Percentiles rank a stretch among this genome's conserved stretches.
These are phyloP conservation scores for Cercospora berteroae DNA, from an alignment of 2,329 filamentous ascomycete genomes.

Conservation along the genomic window DNA sequence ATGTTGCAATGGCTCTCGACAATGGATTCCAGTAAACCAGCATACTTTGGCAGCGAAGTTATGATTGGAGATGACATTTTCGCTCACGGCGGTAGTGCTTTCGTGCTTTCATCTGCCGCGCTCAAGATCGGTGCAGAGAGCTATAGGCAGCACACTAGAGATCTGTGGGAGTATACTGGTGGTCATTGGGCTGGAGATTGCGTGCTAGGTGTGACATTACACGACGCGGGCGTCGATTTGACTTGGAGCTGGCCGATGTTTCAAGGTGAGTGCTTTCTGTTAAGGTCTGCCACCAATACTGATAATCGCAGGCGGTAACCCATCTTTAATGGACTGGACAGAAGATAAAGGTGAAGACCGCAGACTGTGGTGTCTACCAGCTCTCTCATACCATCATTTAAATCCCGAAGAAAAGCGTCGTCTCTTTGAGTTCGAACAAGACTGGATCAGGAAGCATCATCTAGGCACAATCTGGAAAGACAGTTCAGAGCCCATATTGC, in stretches of 20 bases:
- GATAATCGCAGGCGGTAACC: conserved; percentile 25
- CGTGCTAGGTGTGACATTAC: conserved; percentile 50
- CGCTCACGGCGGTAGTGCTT: conserved; percentile 45
- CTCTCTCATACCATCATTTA: conserved; percentile 40
- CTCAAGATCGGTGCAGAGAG: conserved; percentile 36
- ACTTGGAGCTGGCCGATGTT: conserved; percentile 45
- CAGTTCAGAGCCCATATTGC: conserved; percentile 22
- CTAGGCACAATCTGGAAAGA: conserved; percentile 11
- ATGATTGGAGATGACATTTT: conserved; percentile 45
- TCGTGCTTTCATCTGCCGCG: conserved; percentile 44
- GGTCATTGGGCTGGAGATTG: conserved; percentile 56
- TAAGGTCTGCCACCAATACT: neutral
- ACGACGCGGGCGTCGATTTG: conserved; percentile 44
- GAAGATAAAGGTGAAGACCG: conserved; percentile 23
- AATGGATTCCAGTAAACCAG: conserved; percentile 49
- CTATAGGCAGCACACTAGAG: conserved; percentile 42
- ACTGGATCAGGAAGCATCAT: conserved; percentile 24
- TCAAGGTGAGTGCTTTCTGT: conserved; percentile 40
- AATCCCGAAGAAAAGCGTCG: conserved; percentile 27
- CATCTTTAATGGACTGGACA: conserved; percentile 41
- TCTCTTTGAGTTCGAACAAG: conserved; percentile 35
- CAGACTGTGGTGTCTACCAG: conserved; percentile 45
- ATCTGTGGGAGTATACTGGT: conserved; percentile 44
- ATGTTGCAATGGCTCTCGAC: conserved; percentile 53
- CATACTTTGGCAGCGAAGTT: conserved; percentile 56